These are phyloP conservation scores for Tardiomyces digboiensis DNA, from an alignment of 1,139 yeast genomes.

Conservation along the genomic window DNA sequence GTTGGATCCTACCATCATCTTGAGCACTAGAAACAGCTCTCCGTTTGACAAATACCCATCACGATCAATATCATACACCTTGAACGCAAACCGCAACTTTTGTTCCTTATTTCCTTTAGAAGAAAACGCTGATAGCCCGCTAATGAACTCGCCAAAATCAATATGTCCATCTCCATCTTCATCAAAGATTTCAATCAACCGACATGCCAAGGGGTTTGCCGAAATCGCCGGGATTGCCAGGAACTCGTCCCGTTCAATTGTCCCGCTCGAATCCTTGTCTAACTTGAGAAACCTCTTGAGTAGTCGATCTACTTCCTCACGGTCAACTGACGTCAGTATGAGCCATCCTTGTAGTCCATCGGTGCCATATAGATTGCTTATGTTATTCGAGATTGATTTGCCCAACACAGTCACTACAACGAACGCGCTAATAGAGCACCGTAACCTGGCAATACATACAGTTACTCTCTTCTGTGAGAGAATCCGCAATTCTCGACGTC, in stretches of 20 bases:
- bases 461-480: background rate
- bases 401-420: too few species aligned
- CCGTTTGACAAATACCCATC: constrained; percentile 96
- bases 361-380: too few species aligned
- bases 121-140: constrained; percentile 84
- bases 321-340: constrained; percentile 22
- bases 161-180: constrained; percentile 89
- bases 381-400: too few species aligned
- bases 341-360: background rate
- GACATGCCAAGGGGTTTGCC: constrained; percentile 77
- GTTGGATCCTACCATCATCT: constrained; percentile 96
- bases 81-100: constrained; percentile 82
- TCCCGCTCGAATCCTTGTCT: constrained; percentile 88
- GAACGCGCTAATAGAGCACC: too few species aligned
- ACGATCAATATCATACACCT: constrained; percentile 89
- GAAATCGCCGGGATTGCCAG: constrained; percentile 89
- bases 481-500: background rate
- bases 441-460: too few species aligned
- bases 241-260: constrained; percentile 86
- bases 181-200: constrained; percentile 93
- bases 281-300: constrained; percentile 91
- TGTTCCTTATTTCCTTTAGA: constrained; percentile 82
- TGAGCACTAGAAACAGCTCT: constrained; percentile 82
- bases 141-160: constrained; percentile 91
- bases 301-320: constrained; percentile 85